These are phyloP conservation scores for Exsudoporus frostii DNA, from an alignment of 768 basidiomycete genomes.

Conservation along the genomic window DNA sequence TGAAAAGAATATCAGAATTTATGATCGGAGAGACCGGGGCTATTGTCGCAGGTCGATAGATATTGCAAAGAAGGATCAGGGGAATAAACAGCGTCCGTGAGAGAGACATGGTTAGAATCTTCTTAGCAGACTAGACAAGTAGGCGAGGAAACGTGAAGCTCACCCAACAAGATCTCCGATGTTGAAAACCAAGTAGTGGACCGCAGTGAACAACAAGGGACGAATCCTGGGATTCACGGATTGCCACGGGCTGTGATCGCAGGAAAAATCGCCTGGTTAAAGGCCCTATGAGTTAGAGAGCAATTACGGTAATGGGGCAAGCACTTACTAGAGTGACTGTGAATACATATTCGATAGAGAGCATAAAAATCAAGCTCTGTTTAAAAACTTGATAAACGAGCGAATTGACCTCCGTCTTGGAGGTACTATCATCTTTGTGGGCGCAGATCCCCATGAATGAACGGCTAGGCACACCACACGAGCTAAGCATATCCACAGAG, in stretches of 20 bases:
- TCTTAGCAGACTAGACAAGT: neutral
- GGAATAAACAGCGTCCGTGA: neutral
- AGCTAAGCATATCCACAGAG: neutral
- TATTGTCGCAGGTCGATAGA: neutral
- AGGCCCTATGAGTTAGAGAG: neutral
- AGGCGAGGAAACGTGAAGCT: neutral
- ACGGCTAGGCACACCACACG: neutral
- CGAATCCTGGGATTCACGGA: neutral
- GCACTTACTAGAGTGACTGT: neutral
- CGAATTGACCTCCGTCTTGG: neutral
- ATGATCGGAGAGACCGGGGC: constrained; percentile 41
- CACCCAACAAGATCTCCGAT: neutral
- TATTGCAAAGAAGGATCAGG: neutral
- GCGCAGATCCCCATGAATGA: constrained; percentile 2
- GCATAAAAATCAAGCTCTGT: neutral
- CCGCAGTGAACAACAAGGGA: neutral
- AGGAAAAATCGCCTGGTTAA: neutral
- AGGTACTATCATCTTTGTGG: constrained; percentile 5
- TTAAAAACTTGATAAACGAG: neutral
- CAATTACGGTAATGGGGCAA: too few relatives aligned
- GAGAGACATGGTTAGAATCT: neutral
- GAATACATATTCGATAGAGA: neutral
- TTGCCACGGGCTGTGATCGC: neutral
- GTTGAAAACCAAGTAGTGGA: neutral
- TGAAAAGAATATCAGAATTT: constrained; percentile 72